phyloP scores from a whole-genome alignment of 306 rosid species.

The Morella rubra region DNA sequence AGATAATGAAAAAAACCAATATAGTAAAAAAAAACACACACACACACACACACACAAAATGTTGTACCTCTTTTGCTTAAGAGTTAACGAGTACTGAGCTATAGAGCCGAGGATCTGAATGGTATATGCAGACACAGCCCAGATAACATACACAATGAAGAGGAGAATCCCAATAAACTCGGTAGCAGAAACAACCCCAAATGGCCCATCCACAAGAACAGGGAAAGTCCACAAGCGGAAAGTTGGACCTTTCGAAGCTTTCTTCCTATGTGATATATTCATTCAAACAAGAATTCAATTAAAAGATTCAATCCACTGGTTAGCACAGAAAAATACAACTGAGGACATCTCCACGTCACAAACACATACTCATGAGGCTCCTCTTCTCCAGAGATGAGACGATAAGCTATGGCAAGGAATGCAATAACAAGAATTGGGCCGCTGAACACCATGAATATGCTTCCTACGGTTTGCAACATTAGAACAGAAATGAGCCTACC shows the following conservation, averaged over 20 bases:
- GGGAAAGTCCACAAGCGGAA: slow-evolving; percentile 86
- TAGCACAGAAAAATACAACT: background rate
- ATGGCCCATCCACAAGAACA: slow-evolving; percentile 76
- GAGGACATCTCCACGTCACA: background rate
- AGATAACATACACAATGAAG: slow-evolving; percentile 53
- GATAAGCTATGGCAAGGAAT: slow-evolving; percentile 57
- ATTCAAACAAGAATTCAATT: too few relatives aligned
- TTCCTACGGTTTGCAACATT: slow-evolving; percentile 48
- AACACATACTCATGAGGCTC: slow-evolving; percentile 51
- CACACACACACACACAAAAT: too few relatives aligned
- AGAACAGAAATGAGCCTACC: slow-evolving; percentile 25
- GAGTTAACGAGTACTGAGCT: background rate
- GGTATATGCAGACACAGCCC: slow-evolving; percentile 37
- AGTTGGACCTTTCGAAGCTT: slow-evolving; percentile 32
- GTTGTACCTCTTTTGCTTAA: slow-evolving; percentile 45
- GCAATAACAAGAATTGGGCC: slow-evolving; percentile 71
- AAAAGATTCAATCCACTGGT: too few relatives aligned
- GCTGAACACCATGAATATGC: slow-evolving; percentile 48
- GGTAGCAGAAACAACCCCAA: slow-evolving; percentile 84
- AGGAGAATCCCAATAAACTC: slow-evolving; percentile 77
- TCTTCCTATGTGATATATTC: too few relatives aligned
- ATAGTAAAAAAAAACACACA: too few relatives aligned
- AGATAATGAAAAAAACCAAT: too few relatives aligned
- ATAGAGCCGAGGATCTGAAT: too few relatives aligned
- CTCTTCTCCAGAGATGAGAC: slow-evolving; percentile 56